These are phyloP conservation scores for Penicillium malachiteum DNA, from an alignment of 495 filamentous ascomycete species.

Conservation along the genomic window DNA sequence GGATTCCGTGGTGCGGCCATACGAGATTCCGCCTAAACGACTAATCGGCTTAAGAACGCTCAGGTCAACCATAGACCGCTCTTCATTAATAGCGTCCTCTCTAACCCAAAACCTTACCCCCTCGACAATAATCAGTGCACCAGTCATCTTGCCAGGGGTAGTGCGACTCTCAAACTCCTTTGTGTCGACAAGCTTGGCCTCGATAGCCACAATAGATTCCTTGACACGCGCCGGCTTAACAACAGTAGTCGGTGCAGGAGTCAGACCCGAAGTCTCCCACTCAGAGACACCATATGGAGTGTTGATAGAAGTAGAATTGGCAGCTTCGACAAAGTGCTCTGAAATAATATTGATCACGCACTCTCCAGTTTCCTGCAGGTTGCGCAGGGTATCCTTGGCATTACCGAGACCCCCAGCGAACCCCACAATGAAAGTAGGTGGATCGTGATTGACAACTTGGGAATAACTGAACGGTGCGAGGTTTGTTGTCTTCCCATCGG, in stretches of 20 bases:
- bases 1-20: slow-evolving; percentile 66
- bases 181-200: slow-evolving; percentile 71
- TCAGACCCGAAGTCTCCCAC: slow-evolving; percentile 78
- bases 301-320: slow-evolving; percentile 76
- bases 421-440: slow-evolving; percentile 83
- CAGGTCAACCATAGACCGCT: slow-evolving; percentile 68
- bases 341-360: slow-evolving; percentile 83
- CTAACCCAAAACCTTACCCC: slow-evolving; percentile 85
- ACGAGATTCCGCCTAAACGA: slow-evolving; percentile 82
- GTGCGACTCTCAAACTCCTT: slow-evolving; percentile 72
- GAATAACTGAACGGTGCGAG: slow-evolving; percentile 88
- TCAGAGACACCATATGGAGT: slow-evolving; percentile 76
- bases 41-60: slow-evolving; percentile 70
- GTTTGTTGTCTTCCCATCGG: slow-evolving; percentile 64
- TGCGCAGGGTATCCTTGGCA: slow-evolving; percentile 75
- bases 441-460: slow-evolving; percentile 81
- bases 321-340: slow-evolving; percentile 84
- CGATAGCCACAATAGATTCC: slow-evolving; percentile 79
- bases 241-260: slow-evolving; percentile 61
- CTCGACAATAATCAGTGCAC: slow-evolving; percentile 76
- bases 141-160: slow-evolving; percentile 67
- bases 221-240: slow-evolving; percentile 73
- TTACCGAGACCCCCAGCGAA: slow-evolving; percentile 53
- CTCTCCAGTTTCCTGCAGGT: slow-evolving; percentile 69
- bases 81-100: slow-evolving; percentile 83